Evolutionary conservation across 1,284 basidiomycete species (phyloP), one percentile per base, ranked within the genome.

Genomic region (Malassezia equina): DNA sequence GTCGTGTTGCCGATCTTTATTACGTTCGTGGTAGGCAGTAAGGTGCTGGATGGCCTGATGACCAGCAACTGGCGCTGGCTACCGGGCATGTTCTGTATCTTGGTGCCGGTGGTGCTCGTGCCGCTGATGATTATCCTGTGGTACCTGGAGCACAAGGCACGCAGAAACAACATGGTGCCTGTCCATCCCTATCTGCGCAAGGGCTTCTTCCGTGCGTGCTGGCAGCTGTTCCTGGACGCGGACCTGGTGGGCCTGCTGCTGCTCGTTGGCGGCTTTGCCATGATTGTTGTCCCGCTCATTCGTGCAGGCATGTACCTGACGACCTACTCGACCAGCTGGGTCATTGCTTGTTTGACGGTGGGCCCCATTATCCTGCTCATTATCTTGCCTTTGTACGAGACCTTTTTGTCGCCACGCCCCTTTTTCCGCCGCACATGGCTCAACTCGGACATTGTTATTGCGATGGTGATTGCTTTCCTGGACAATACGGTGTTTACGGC

Each of bases 401-500:
- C 17, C 12, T 49, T 61, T 34, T 31, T 64, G n/a, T 51, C 69
- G 1, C 65, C 69, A 11, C 55, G 61, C 34, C 71, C 71, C 17
- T 59, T 74, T 52, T 58, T 74, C 45, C 63, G 63, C 39, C 52
- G 55, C 25, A 54, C 61, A 19, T 74, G 66, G 55, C 55, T 70
- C 47, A 71, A 72, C 62, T 64, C 64, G 58, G 64, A 72, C 24
- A 66, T 74, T 39, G 55, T 66, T 41, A 46, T 72, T 41, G 64
- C 68, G 31, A 63, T 65, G 29, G 39, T 61, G 23, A 64, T 74
- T 31, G 69, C 65, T 27, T 70, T 69, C 61, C 69, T 73, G 33
- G 71, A 74, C 59, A 71, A 71, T 53, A 59, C 67, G 59, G 52
- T 62, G 45, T 74, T 71, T 60, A 65, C 69, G 47, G 31, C 59